These are phyloP conservation scores for Senna siamea DNA, from an alignment of 306 rosid species.

Conservation along the genomic window DNA sequence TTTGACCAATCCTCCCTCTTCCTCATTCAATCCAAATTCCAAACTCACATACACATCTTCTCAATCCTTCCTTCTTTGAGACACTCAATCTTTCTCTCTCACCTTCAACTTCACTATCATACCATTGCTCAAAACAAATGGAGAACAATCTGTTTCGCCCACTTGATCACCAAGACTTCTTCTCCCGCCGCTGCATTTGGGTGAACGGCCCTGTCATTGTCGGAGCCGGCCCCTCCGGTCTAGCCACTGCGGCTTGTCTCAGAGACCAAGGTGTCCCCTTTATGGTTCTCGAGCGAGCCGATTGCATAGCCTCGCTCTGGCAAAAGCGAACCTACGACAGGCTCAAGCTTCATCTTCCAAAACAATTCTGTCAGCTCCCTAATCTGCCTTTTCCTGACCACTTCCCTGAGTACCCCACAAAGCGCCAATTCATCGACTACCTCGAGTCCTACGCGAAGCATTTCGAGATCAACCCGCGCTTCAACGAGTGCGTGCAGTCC, in stretches of 20 bases:
- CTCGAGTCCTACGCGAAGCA: slow-evolving; percentile 64
- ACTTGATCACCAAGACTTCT: slow-evolving; percentile 54
- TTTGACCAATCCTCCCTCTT: slow-evolving; percentile 5
- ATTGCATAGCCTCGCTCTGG: slow-evolving; percentile 90
- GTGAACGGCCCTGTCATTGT: slow-evolving; percentile 90
- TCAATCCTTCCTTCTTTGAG: too few relatives aligned
- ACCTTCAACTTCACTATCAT: too few relatives aligned
- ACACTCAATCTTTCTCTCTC: not conserved
- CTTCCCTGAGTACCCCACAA: slow-evolving; percentile 88
- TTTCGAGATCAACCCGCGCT: slow-evolving; percentile 74
- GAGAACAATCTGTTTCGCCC: slow-evolving; percentile 66
- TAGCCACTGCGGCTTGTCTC: slow-evolving; percentile 92
- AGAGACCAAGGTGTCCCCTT: slow-evolving; percentile 88
- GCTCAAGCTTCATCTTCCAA: slow-evolving; percentile 91
- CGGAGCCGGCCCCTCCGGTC: slow-evolving; percentile 94
- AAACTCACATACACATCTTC: too few relatives aligned
- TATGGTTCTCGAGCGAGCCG: slow-evolving; percentile 70
- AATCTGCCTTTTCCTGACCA: slow-evolving; percentile 72
- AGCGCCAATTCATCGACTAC: slow-evolving; percentile 73
- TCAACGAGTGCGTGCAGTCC: slow-evolving; percentile 75
- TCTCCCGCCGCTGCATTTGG: slow-evolving; percentile 74
- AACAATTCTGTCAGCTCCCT: slow-evolving; percentile 90
- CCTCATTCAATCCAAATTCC: slow-evolving; percentile 54
- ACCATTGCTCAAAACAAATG: slow-evolving; percentile 58
- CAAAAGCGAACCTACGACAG: slow-evolving; percentile 83